phyloP scores from a whole-genome alignment of 345 rosid genomes.

The Murraya paniculata region DNA sequence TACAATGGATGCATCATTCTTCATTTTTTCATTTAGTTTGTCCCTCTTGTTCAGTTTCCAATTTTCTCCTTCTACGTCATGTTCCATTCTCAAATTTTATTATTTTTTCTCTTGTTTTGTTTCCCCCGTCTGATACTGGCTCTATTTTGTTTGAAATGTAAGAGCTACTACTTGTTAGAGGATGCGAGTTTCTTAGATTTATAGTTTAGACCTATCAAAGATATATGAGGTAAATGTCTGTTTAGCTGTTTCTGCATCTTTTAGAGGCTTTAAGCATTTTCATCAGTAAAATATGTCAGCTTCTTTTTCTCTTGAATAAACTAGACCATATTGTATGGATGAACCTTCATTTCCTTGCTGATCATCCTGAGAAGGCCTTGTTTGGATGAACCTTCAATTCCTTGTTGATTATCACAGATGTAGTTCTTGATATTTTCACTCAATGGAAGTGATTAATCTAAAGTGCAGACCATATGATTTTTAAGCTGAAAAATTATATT shows the following conservation, averaged over 20 bases:
- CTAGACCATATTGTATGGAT: background rate
- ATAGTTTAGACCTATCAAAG: background rate
- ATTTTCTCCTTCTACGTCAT: background rate
- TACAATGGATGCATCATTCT: background rate
- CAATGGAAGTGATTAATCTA: background rate
- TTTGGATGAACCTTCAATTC: background rate
- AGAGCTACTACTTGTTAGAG: background rate
- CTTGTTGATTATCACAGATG: background rate
- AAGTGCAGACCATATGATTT: background rate
- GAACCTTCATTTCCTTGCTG: background rate
- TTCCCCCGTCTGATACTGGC: background rate
- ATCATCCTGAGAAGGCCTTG: background rate
- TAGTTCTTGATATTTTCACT: background rate
- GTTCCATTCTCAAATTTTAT: background rate
- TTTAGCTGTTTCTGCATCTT: background rate
- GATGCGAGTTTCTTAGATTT: background rate
- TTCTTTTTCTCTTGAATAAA: slow-evolving; percentile 6
- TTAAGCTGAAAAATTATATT: background rate
- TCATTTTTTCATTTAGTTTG: background rate
- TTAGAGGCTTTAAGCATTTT: background rate
- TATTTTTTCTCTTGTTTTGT: background rate
- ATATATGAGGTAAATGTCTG: background rate
- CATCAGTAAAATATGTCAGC: background rate
- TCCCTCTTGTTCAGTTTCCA: background rate
- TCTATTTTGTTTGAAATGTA: background rate